phyloP scores from a whole-genome alignment of 2,329 filamentous ascomycete species.

The Fonsecaea nubica region DNA sequence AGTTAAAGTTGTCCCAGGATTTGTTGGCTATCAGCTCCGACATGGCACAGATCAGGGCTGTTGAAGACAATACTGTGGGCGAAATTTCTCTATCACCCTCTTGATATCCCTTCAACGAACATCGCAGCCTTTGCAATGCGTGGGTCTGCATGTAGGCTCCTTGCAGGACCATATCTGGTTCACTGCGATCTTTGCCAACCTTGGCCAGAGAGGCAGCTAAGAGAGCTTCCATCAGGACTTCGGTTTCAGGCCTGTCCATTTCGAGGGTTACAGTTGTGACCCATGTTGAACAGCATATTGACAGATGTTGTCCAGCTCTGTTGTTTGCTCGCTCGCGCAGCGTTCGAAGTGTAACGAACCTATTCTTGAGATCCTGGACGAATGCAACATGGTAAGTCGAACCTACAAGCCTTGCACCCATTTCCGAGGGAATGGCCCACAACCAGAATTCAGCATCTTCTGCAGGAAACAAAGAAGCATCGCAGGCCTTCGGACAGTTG shows the following conservation, averaged over 20 bases:
- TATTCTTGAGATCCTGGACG: conserved; percentile 18
- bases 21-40: conserved; percentile 33
- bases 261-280: conserved; percentile 22
- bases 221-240: conserved; percentile 31
- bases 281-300: conserved; percentile 30
- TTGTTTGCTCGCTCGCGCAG: conserved; percentile 11
- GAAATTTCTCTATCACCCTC: conserved; percentile 26
- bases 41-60: conserved; percentile 33
- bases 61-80: conserved; percentile 28
- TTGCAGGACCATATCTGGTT: conserved; percentile 26
- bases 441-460: conserved; percentile 27
- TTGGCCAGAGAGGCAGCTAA: conserved; percentile 30
- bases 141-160: conserved; percentile 29
- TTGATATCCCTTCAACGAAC: conserved; percentile 24
- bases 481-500: background rate
- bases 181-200: conserved; percentile 26
- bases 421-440: conserved; percentile 23
- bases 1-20: conserved; percentile 33
- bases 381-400: conserved; percentile 22
- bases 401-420: conserved; percentile 23
- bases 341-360: conserved; percentile 15
- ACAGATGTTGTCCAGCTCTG: conserved; percentile 14
- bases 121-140: conserved; percentile 29
- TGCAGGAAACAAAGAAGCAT: conserved; percentile 4
- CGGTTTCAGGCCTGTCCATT: conserved; percentile 24